Base-by-base conservation (phyloP, 177 flowering plant species). In the Vitis hybrid region DNA sequence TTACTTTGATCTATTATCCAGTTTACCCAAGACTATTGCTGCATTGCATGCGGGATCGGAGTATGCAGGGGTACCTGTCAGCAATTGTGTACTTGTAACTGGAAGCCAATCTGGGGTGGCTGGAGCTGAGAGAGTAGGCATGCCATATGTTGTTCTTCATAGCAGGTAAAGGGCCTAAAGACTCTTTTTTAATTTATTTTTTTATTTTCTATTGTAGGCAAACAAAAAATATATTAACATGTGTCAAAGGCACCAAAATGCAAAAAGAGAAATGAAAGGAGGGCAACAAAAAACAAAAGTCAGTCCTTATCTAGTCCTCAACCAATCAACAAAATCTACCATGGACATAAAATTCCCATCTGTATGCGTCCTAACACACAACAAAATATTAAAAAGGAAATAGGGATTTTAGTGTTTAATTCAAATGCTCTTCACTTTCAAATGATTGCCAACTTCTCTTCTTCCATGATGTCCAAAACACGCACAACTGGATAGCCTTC, bases 41-140 rank as follows among this genome's bases (percentile, higher is more conserved):
- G 79, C 97, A 65, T 68, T 90, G 70, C 92, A 88, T 73, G 97
- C 97, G 5, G 98, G 91, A 3, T 90, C 97, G 16, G 98, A 94
- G 70, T 81, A 74, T 83, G 92, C 87, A 3, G 88, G 83, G 45
- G 73, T 83, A 50, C 90, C 95, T 59, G 81, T 88, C 39, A 13
- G 54, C 18, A 83, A 83, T 10, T 94, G 97, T 74, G 79, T 92
- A 64, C 90, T 94, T 67, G 71, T 94, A 69, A 88, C 97, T 48
- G 98, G 98, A 81, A 88, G 88, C 81, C 86, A 85, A 70, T 68
- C 87, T 63, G 94, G 94, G 69, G 87, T 90, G 6, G 79, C 82
- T 72, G 97, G 82, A 64, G 97, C 98, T 59, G 83, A 84, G 67
- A 76, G 75, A 50, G 77, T 91, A 52, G 90, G 90, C 73, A 90